Evolutionary conservation across 495 filamentous ascomycete species (phyloP).

Genomic region (Emericellopsis terricola): DNA sequence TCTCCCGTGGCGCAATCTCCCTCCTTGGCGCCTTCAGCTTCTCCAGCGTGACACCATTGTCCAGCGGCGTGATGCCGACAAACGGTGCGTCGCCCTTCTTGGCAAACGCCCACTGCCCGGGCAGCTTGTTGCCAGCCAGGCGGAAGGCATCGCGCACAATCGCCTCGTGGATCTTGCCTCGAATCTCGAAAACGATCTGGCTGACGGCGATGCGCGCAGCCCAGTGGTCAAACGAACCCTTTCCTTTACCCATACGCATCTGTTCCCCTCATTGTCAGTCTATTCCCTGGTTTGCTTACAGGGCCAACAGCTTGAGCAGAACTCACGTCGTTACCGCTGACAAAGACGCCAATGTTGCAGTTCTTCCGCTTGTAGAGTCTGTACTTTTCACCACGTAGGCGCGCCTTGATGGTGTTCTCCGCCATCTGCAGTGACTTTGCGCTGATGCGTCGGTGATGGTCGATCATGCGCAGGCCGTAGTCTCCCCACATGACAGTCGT

Average conservation of each 20-base stretch:
- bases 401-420: constrained; percentile 78
- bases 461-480: constrained; percentile 82
- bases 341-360: constrained; percentile 88
- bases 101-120: constrained; percentile 85
- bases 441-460: constrained; percentile 81
- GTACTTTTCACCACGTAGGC: constrained; percentile 83
- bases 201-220: constrained; percentile 71
- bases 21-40: constrained; percentile 59
- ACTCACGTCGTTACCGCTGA: constrained; percentile 74
- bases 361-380: constrained; percentile 76
- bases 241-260: constrained; percentile 96
- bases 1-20: constrained; percentile 31
- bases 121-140: constrained; percentile 86
- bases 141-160: constrained; percentile 86
- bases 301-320: background rate
- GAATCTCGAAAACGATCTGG: constrained; percentile 80
- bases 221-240: constrained; percentile 95
- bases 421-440: constrained; percentile 74
- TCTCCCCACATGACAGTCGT: constrained; percentile 96
- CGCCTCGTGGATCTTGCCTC: constrained; percentile 84
- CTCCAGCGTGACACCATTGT: constrained; percentile 65
- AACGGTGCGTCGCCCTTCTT: constrained; percentile 80
- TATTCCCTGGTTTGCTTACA: too few species aligned
- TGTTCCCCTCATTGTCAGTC: constrained; percentile 8
- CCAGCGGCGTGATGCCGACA: constrained; percentile 86